Conservation (phyloP, 345 rosid genomes). For the sweet orange (Citrus sinensis) region DVS_A1.0 CM039166.1:14397001-14397500, state of each 20-base stretch:
- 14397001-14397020: not conserved
- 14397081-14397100: not conserved
- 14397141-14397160: not conserved
- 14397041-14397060: not conserved
- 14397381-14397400: constrained; percentile 7
- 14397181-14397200: not conserved
- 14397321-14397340: too few species aligned
- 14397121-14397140: not conserved
- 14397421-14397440: not conserved
- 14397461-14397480: not conserved
- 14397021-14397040: not conserved
- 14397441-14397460: constrained; percentile 2
- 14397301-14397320: not conserved
- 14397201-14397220: not conserved
- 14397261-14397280: not conserved
- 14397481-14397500: not conserved
- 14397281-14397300: not conserved
- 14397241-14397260: not conserved
- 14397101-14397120: not conserved
- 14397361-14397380: not conserved
- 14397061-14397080: not conserved
- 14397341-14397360: not conserved
- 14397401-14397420: not conserved
- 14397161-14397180: not conserved
- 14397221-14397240: not conserved